phyloP scores from a whole-genome alignment of 2,329 filamentous ascomycete genomes.

The Diaporthe eres region DNA sequence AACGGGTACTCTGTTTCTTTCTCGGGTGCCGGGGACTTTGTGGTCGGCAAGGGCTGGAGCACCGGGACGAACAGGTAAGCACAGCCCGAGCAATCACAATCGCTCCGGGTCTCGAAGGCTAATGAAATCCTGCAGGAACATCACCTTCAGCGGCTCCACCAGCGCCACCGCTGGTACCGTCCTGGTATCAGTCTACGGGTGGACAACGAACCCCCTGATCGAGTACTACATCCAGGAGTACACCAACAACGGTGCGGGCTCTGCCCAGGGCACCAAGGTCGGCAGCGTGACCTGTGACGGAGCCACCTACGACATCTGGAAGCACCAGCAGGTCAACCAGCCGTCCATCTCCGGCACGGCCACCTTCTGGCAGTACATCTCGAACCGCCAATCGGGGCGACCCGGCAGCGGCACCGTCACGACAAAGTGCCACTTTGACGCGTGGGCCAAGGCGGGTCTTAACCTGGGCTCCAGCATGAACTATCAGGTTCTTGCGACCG shows the following conservation, averaged over 20 bases:
- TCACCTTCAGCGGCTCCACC: conserved; percentile 49
- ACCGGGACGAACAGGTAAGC: conserved; percentile 64
- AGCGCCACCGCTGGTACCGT: conserved; percentile 47
- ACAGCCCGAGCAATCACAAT: neutral
- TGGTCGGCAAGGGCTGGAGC: conserved; percentile 72
- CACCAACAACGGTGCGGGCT: conserved; percentile 48
- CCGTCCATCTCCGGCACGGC: conserved; percentile 62
- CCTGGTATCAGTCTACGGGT: conserved; percentile 55
- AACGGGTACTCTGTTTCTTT: conserved; percentile 60
- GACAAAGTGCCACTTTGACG: conserved; percentile 64
- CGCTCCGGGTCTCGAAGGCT: neutral
- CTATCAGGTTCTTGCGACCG: conserved; percentile 67
- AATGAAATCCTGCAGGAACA: conserved; percentile 44
- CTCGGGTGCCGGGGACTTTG: conserved; percentile 64
- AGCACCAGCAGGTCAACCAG: conserved; percentile 56
- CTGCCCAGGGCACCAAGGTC: conserved; percentile 49
- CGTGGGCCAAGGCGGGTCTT: conserved; percentile 63
- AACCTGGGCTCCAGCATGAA: conserved; percentile 61
- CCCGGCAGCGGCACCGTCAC: conserved; percentile 63
- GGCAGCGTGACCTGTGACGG: conserved; percentile 53
- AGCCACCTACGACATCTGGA: conserved; percentile 53
- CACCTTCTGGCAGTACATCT: conserved; percentile 66
- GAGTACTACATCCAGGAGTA: conserved; percentile 57
- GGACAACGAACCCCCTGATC: conserved; percentile 54
- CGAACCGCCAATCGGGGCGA: conserved; percentile 60